These are phyloP conservation scores for Cryphonectria japonica DNA, from an alignment of 2,329 filamentous ascomycete genomes.

Conservation along the genomic window DNA sequence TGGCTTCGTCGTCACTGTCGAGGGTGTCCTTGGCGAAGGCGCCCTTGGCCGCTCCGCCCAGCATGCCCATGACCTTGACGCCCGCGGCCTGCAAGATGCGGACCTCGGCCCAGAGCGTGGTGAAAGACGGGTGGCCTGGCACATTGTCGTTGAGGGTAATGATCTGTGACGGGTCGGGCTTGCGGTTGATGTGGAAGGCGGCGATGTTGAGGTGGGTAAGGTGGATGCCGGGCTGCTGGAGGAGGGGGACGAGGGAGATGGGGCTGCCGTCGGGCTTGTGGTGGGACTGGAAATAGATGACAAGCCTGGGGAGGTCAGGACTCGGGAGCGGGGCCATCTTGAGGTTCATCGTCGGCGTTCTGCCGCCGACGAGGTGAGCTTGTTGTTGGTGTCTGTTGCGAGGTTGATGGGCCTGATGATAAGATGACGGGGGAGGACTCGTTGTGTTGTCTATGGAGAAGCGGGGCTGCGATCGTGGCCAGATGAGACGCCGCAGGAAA, in stretches of 20 bases:
- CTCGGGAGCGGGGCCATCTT: constrained; percentile 37
- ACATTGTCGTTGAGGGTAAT: constrained; percentile 77
- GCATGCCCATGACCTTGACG: constrained; percentile 77
- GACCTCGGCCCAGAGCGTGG: constrained; percentile 72
- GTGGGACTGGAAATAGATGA: constrained; percentile 48
- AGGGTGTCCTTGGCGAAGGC: constrained; percentile 58
- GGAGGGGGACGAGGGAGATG: constrained; percentile 47
- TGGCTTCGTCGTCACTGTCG: constrained; percentile 50
- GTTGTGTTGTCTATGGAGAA: not conserved
- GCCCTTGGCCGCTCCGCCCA: constrained; percentile 77
- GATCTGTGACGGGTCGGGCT: constrained; percentile 50
- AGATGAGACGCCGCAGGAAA: constrained; percentile 23
- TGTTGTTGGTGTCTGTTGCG: not conserved
- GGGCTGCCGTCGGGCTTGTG: constrained; percentile 42
- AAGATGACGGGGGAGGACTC: not conserved
- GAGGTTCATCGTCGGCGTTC: not conserved
- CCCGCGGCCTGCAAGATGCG: constrained; percentile 69
- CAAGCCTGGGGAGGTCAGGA: constrained; percentile 37
- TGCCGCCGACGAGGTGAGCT: not conserved
- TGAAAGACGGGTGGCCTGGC: constrained; percentile 64
- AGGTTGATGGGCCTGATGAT: not conserved
- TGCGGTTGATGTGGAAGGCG: constrained; percentile 76
- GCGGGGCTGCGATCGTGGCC: constrained; percentile 3
- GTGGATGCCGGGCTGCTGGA: constrained; percentile 42
- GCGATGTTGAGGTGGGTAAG: constrained; percentile 78